A percentile compares a stretch with the other conserved stretches of the same genome.
Conservation (phyloP, 2,329 filamentous ascomycete species). For the Fusarium decemcellulare region DNA sequence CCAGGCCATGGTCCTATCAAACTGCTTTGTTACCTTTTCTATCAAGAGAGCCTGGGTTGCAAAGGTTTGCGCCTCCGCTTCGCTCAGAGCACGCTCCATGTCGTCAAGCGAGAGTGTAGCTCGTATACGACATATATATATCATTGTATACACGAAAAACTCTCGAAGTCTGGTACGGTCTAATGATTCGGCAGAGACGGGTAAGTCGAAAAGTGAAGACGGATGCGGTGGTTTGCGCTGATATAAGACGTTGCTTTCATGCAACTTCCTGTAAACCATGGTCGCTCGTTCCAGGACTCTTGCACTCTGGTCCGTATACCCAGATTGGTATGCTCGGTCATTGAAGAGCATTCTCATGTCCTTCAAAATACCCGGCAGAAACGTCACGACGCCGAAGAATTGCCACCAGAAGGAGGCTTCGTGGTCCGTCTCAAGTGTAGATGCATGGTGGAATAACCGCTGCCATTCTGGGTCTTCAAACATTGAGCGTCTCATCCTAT, state of each 20-base stretch:
- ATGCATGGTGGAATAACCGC: neutral
- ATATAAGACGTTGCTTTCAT: neutral
- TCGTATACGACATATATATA: neutral
- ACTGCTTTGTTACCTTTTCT: neutral
- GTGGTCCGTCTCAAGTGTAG: neutral
- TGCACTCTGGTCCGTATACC: neutral
- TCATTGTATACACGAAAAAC: slow-evolving; percentile 5
- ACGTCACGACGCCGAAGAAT: neutral
- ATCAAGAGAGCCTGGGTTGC: slow-evolving; percentile 1
- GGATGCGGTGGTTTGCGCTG: neutral
- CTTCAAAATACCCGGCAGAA: neutral
- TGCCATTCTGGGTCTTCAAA: neutral
- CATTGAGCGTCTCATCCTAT: neutral
- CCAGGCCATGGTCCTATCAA: neutral
- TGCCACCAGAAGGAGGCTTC: neutral
- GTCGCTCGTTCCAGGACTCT: neutral
- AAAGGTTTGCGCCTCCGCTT: neutral
- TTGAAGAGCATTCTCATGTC: neutral
- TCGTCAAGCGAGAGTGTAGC: neutral
- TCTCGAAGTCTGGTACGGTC: neutral
- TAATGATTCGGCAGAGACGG: neutral
- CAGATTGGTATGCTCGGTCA: neutral
- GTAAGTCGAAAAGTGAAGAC: neutral
- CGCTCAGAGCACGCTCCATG: neutral
- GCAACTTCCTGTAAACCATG: neutral